Evolutionary conservation across 208 protist genomes (phyloP).

Genomic region (Leishmania braziliensis): DNA sequence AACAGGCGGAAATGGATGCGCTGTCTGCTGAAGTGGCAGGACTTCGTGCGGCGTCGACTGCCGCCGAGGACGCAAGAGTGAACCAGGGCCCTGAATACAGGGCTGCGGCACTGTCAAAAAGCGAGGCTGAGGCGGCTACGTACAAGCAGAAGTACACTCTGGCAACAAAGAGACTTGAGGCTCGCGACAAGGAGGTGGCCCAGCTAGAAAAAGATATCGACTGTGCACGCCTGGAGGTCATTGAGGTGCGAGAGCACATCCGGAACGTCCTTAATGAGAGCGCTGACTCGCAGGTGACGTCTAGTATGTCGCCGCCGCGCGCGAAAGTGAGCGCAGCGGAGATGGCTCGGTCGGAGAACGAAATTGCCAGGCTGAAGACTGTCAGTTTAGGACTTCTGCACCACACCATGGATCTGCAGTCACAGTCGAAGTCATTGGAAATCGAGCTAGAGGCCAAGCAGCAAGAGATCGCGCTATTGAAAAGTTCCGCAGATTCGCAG

Average conservation of each 20-base stretch:
- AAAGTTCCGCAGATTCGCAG: conserved; percentile 54
- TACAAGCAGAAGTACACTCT: conserved; percentile 83
- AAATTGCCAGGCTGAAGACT: conserved; percentile 86
- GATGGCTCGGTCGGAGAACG: conserved; percentile 46
- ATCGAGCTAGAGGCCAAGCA: conserved; percentile 65
- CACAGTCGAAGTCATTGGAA: conserved; percentile 58
- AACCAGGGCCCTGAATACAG: conserved; percentile 21
- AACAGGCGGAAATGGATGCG: conserved; percentile 55
- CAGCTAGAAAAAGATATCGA: conserved; percentile 79
- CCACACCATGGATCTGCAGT: conserved; percentile 77
- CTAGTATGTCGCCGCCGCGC: background rate
- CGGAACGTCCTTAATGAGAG: conserved; percentile 33
- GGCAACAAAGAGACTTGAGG: conserved; percentile 64
- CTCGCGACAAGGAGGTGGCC: conserved; percentile 65
- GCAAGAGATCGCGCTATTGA: conserved; percentile 81
- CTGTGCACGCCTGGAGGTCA: conserved; percentile 49
- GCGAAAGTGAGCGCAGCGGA: conserved; percentile 21
- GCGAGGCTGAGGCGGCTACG: conserved; percentile 70
- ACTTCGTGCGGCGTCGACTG: conserved; percentile 18
- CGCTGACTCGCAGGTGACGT: conserved; percentile 6
- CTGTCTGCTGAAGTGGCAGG: conserved; percentile 32
- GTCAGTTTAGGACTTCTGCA: conserved; percentile 87
- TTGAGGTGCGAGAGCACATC: conserved; percentile 54
- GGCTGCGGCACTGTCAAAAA: conserved; percentile 36
- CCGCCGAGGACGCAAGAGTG: background rate